Evolutionary conservation across 2,329 filamentous ascomycete genomes (phyloP).

Genomic region (Sordariomycetes sp.): DNA sequence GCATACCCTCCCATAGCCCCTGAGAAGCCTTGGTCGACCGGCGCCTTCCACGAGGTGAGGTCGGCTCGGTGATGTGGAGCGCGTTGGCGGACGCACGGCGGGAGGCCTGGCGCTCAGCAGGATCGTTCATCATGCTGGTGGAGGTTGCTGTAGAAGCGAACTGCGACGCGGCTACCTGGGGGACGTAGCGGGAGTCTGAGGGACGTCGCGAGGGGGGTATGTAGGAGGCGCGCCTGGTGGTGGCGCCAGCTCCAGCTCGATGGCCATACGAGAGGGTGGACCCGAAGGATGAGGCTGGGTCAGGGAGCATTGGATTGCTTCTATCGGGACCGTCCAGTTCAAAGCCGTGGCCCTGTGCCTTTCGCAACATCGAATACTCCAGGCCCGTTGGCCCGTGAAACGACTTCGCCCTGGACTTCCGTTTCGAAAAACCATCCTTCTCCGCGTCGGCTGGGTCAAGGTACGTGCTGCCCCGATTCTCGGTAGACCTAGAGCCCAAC

Average conservation of each 20-base stretch:
- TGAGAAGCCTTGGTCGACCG: neutral
- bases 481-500: neutral
- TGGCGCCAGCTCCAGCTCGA: too few species aligned
- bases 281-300: neutral
- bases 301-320: constrained; percentile 5
- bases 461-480: neutral
- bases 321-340: neutral
- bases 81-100: neutral
- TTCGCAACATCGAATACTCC: neutral
- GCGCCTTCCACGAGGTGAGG: neutral
- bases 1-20: constrained; percentile 1
- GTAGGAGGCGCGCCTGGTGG: neutral
- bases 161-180: constrained; percentile 41
- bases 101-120: constrained; percentile 2
- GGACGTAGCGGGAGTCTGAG: constrained; percentile 27
- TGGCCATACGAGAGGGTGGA: neutral
- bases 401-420: neutral
- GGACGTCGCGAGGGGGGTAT: constrained; percentile 7
- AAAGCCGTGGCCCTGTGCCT: neutral
- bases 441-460: neutral
- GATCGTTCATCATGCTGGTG: constrained; percentile 13
- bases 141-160: constrained; percentile 43
- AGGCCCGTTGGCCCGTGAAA: neutral
- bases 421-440: neutral
- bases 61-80: neutral